phyloP scores from a whole-genome alignment of 257 asterid genomes.

The Parsonsia alboflavescens region DNA sequence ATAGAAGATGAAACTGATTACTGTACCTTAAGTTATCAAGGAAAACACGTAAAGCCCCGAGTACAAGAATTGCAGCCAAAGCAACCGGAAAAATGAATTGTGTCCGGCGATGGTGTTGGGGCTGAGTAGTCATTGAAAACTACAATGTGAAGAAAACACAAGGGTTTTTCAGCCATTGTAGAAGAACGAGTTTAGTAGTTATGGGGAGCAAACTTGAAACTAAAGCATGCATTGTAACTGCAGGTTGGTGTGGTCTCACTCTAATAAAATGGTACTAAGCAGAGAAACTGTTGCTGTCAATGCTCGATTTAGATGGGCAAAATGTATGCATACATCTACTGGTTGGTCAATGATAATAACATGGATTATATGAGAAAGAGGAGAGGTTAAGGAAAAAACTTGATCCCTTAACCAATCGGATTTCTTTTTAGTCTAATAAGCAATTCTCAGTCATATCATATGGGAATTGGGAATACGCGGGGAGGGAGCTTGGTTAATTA shows the following conservation, averaged over 20 bases:
- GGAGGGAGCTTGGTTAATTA: too few species aligned
- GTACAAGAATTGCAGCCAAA: conserved; percentile 44
- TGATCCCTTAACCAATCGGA: too few species aligned
- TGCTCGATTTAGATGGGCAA: background rate
- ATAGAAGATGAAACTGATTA: conserved; percentile 24
- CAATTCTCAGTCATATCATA: too few species aligned
- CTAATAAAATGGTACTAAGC: background rate
- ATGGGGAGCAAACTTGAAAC: conserved; percentile 28
- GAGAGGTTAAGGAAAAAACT: too few species aligned
- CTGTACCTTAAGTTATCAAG: conserved; percentile 43
- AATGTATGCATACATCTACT: background rate
- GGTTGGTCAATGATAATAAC: too few species aligned
- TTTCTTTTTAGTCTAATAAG: too few species aligned
- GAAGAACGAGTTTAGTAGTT: conserved; percentile 14
- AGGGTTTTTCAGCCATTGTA: conserved; percentile 12
- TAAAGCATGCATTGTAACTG: conserved; percentile 45
- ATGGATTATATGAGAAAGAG: too few species aligned
- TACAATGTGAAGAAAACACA: conserved; percentile 2
- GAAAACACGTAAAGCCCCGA: conserved; percentile 49
- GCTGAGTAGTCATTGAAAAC: conserved; percentile 34
- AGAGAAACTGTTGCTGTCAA: conserved; percentile 12
- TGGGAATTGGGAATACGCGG: too few species aligned
- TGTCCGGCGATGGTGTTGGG: conserved; percentile 32
- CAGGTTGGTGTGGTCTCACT: conserved; percentile 52
- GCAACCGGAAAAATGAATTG: conserved; percentile 53